Conservation (phyloP, 495 filamentous ascomycete genomes). For the Xylaria cubensis region DNA sequence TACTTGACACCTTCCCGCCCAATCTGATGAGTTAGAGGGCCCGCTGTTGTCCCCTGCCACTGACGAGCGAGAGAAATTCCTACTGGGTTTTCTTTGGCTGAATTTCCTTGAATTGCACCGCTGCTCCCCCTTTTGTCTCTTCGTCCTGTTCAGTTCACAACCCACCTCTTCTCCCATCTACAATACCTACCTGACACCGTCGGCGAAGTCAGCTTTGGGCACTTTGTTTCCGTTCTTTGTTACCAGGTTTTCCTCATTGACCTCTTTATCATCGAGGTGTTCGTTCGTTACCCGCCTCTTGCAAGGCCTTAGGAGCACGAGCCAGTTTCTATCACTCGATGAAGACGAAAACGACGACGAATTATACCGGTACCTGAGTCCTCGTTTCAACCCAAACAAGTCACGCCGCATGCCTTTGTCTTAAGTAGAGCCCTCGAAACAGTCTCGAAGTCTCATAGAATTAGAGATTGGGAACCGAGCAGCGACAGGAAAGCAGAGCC, state of each 20-base stretch:
- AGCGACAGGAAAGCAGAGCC: conserved; percentile 6
- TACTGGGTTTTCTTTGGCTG: conserved; percentile 24
- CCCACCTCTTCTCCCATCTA: conserved; percentile 22
- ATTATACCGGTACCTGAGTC: conserved; percentile 1
- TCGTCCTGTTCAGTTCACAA: conserved; percentile 18
- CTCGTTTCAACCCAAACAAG: background rate
- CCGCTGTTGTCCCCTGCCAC: conserved; percentile 26
- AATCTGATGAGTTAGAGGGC: conserved; percentile 18
- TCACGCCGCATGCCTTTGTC: conserved; percentile 6
- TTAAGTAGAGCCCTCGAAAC: background rate
- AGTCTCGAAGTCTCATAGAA: background rate
- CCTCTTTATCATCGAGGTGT: conserved; percentile 27
- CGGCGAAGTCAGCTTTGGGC: conserved; percentile 18
- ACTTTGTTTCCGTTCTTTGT: conserved; percentile 27
- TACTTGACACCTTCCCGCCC: conserved; percentile 21
- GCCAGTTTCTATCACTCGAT: background rate
- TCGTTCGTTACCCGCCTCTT: conserved; percentile 26
- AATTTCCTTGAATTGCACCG: conserved; percentile 23
- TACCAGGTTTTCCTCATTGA: conserved; percentile 4
- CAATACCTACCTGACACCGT: conserved; percentile 18
- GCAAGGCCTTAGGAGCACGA: conserved; percentile 1
- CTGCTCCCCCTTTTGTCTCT: conserved; percentile 25
- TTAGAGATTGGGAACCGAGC: conserved; percentile 2
- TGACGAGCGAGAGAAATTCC: conserved; percentile 23
- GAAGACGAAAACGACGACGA: conserved; percentile 20